A percentile compares a stretch with the other conserved stretches of the same genome.
Evolutionary conservation across 2,329 filamentous ascomycete genomes (phyloP).

Genomic region (Dactylellina sp.): DNA sequence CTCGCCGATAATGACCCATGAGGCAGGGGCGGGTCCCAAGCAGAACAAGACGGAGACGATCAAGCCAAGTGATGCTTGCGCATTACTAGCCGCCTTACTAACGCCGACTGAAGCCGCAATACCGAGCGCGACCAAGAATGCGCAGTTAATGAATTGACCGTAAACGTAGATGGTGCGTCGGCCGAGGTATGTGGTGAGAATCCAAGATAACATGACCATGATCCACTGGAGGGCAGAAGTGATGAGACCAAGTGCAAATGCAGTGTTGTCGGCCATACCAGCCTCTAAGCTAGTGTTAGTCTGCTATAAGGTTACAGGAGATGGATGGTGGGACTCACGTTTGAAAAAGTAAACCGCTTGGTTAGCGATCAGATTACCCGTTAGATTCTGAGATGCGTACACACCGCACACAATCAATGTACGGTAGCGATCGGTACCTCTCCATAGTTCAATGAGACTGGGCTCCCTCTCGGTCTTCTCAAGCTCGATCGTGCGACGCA

Average conservation of each 20-base stretch:
- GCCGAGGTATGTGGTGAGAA: slow-evolving; percentile 74
- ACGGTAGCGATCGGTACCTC: slow-evolving; percentile 78
- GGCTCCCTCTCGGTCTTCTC: slow-evolving; percentile 79
- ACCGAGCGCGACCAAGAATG: slow-evolving; percentile 71
- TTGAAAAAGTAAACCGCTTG: slow-evolving; percentile 66
- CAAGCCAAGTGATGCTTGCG: slow-evolving; percentile 67
- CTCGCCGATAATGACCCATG: slow-evolving; percentile 66
- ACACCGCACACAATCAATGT: slow-evolving; percentile 75
- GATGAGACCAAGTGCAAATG: slow-evolving; percentile 67
- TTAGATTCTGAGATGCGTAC: slow-evolving; percentile 65
- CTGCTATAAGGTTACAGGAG: slow-evolving; percentile 59
- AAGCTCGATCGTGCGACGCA: slow-evolving; percentile 86
- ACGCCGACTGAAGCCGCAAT: slow-evolving; percentile 70
- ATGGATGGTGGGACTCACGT: slow-evolving; percentile 61
- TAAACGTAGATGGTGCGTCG: slow-evolving; percentile 75
- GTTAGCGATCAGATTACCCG: slow-evolving; percentile 61
- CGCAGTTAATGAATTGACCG: slow-evolving; percentile 69
- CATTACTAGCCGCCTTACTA: slow-evolving; percentile 68
- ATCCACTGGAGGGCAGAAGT: slow-evolving; percentile 74
- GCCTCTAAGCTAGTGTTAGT: slow-evolving; percentile 65
- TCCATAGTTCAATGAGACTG: slow-evolving; percentile 85
- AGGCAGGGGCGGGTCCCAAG: slow-evolving; percentile 70
- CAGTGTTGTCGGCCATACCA: slow-evolving; percentile 62
- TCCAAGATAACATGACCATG: slow-evolving; percentile 75
- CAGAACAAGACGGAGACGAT: slow-evolving; percentile 69